Evolutionary conservation across 2,329 filamentous ascomycete species (phyloP), one percentile per base, ranked within the genome.

Genomic region (Coniochaeta prunicola): DNA sequence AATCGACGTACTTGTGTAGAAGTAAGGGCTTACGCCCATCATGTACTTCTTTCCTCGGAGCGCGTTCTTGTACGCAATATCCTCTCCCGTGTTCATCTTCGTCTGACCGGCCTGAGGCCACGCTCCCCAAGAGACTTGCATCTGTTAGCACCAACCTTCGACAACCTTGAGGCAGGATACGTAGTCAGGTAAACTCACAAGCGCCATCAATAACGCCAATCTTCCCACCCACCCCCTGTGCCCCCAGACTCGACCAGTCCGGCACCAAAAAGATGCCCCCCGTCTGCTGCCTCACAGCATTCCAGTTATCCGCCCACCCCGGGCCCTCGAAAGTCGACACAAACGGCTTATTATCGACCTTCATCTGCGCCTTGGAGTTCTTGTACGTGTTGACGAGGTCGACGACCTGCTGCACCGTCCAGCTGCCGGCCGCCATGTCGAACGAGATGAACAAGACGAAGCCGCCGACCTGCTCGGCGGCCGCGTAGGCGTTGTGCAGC

Each of bases 281-380:
- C 0, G 71, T 72, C 26, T 66, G 61, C 19, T 64, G 59, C 48
- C 74, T 73, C 57, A 81, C 76, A 0, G 64, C 61, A 2, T 64
- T 59, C 77, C 77, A 80, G 64, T 79, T 75, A 26, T 69, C 68
- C 4, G 73, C 70, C 65, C 75, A 76, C 26, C 62, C 64, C 6
- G 74, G 68, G 2, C 80, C 80, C 64, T 80, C 79, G 58, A 82
- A 82, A 1, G 80, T 82, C 4, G 77, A 79, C n/a, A 81, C 78
- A 10, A 81, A 69, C 0, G 78, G 72, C 36, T 70, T 70, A 21
- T 67, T 68, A 34, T 77, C 69, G 57, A 77, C 71, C 56, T 70
- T 71, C 61, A 75, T 68, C 61, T 80, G 75, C 13, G 74, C 74
- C 13, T 65, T 57, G 9, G 69, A 71, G 10, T 63, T 60, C 59